Percentiles rank a stretch among this genome's conserved stretches.
Conservation (phyloP, 192 early-diverging fungal species). For the Podila epigama region DNA sequence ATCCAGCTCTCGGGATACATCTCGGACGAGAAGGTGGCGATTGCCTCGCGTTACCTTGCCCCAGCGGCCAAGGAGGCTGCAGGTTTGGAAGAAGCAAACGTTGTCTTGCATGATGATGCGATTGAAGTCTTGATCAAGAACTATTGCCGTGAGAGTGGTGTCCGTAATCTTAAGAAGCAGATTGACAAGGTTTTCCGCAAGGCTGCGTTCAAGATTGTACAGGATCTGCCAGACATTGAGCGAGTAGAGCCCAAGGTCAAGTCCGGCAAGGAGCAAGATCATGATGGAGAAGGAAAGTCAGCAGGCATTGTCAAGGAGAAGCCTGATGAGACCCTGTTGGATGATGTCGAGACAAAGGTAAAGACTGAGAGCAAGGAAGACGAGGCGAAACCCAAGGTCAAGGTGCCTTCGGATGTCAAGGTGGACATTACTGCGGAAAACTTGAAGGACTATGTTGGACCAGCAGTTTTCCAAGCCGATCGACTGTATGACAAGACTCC, state of each 20-base stretch:
- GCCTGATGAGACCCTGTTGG: constrained; percentile 37
- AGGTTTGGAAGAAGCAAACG: constrained; percentile 79
- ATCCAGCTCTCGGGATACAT: constrained; percentile 93
- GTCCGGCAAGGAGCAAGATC: constrained; percentile 11
- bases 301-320: constrained; percentile 39
- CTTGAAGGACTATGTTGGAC: constrained; percentile 94
- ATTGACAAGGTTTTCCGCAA: constrained; percentile 99
- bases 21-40: constrained; percentile 91
- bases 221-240: constrained; percentile 54
- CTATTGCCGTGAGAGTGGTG: constrained; percentile 98
- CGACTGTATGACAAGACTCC: constrained; percentile 91
- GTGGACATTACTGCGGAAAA: constrained; percentile 73
- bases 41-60: constrained; percentile 91
- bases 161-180: constrained; percentile 98
- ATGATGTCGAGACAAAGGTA: constrained; percentile 28
- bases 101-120: constrained; percentile 75
- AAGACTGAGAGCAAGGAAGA: constrained; percentile 14
- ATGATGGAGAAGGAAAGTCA: not conserved
- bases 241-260: constrained; percentile 36
- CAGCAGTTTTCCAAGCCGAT: constrained; percentile 87
- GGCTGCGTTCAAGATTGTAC: constrained; percentile 89
- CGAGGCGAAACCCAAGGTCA: constrained; percentile 21
- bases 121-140: constrained; percentile 85
- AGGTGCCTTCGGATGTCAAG: constrained; percentile 59
- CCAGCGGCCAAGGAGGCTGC: constrained; percentile 84